phyloP scores from a whole-genome alignment of 768 basidiomycete species.

The Guyanaporus albipodus region DNA sequence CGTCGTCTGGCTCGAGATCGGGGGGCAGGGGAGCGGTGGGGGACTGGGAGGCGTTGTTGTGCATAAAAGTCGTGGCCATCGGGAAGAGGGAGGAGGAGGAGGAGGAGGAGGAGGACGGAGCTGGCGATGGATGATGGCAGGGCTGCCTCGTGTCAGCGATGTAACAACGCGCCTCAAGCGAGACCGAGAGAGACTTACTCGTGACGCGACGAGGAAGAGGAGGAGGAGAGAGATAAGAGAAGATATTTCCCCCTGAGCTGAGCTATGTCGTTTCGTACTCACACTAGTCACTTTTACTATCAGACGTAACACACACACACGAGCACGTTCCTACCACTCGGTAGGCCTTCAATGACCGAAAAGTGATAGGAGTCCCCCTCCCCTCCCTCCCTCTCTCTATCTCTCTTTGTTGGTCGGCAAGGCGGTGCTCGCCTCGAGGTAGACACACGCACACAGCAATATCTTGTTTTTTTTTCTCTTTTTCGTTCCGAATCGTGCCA shows the following conservation, averaged over 20 bases:
- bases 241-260: too few relatives aligned
- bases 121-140: slow-evolving; percentile 42
- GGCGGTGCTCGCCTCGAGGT: slow-evolving; percentile 34
- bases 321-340: too few relatives aligned
- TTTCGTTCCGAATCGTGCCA: slow-evolving; percentile 23
- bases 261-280: too few relatives aligned
- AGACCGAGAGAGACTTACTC: slow-evolving; percentile 13
- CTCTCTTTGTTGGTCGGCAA: too few relatives aligned
- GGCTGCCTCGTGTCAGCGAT: slow-evolving; percentile 55
- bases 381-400: too few relatives aligned
- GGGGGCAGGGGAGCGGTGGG: slow-evolving; percentile 8
- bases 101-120: slow-evolving; percentile 20
- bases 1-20: slow-evolving; percentile 48
- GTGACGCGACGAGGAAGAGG: too few relatives aligned
- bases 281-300: too few relatives aligned
- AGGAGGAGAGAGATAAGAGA: too few relatives aligned
- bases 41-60: slow-evolving; percentile 13
- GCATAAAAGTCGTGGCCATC: slow-evolving; percentile 14
- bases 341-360: too few relatives aligned
- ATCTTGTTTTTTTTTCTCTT: not conserved
- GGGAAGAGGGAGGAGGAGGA: slow-evolving; percentile 1
- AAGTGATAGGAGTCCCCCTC: too few relatives aligned
- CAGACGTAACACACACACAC: too few relatives aligned
- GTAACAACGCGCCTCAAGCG: slow-evolving; percentile 43
- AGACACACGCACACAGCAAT: not conserved